Conservation (phyloP, 2,329 filamentous ascomycete genomes). For the Davidsoniella virescens region DNA sequence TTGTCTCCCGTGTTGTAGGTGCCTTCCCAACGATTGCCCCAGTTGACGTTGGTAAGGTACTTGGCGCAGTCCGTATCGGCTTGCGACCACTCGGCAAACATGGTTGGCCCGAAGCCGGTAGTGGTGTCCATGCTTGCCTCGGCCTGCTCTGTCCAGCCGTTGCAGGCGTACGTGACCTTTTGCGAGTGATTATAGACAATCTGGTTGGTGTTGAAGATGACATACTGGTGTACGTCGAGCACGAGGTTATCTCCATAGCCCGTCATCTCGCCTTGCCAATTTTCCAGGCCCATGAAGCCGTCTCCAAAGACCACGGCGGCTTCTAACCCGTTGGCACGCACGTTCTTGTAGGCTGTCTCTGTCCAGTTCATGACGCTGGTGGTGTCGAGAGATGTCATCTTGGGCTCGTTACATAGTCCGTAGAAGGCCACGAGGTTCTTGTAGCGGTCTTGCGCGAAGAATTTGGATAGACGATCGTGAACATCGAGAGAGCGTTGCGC, state of each 20-base stretch:
- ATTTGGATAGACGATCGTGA: constrained; percentile 71
- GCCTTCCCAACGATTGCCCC: constrained; percentile 83
- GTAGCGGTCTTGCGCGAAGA: constrained; percentile 89
- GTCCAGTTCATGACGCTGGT: constrained; percentile 66
- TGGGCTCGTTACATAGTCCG: constrained; percentile 85
- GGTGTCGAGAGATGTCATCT: constrained; percentile 58
- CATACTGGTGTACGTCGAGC: constrained; percentile 96
- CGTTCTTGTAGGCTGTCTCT: constrained; percentile 49
- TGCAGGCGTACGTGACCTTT: constrained; percentile 78
- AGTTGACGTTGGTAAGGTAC: constrained; percentile 76
- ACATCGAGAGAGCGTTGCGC: constrained; percentile 69
- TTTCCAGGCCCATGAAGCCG: constrained; percentile 78
- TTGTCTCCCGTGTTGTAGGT: constrained; percentile 56
- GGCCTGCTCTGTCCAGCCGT: constrained; percentile 71
- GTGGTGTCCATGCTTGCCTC: constrained; percentile 51
- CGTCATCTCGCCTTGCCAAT: constrained; percentile 77
- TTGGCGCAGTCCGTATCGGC: constrained; percentile 88
- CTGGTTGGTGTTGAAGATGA: constrained; percentile 88
- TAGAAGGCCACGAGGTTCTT: constrained; percentile 86
- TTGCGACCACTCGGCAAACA: constrained; percentile 95
- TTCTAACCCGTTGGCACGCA: constrained; percentile 61
- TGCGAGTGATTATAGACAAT: constrained; percentile 65
- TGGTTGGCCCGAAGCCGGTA: constrained; percentile 79
- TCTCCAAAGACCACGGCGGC: constrained; percentile 74
- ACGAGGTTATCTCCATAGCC: constrained; percentile 50